These are phyloP conservation scores for Aspergillus neotritici DNA, from an alignment of 2,329 filamentous ascomycete species.

Conservation along the genomic window DNA sequence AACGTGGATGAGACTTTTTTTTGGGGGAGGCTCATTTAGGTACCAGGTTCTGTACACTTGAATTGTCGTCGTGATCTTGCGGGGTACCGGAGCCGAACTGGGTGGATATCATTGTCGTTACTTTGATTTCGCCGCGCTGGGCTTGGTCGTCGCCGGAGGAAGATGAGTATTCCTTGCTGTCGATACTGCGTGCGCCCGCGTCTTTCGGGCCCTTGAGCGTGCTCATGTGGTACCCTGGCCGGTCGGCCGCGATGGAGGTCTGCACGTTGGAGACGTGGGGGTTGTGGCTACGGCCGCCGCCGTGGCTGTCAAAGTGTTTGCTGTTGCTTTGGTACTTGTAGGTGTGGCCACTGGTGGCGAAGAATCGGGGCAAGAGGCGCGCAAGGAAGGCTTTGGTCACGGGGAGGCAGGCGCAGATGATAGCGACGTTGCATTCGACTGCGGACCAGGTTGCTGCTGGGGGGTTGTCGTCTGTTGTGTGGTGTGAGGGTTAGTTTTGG, in stretches of 20 bases:
- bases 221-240: constrained; percentile 13
- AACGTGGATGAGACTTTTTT: no score
- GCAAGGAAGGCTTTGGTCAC: constrained; percentile 25
- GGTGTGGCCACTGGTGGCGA: constrained; percentile 20
- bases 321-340: constrained; percentile 19
- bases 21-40: not conserved
- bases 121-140: constrained; percentile 19
- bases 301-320: constrained; percentile 4
- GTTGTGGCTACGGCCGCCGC: constrained; percentile 13
- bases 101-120: constrained; percentile 25
- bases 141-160: not conserved
- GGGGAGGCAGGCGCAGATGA: constrained; percentile 39
- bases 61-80: constrained; percentile 14
- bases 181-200: not conserved
- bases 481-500: not conserved
- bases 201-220: not conserved
- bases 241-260: constrained; percentile 18
- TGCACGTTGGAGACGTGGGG: constrained; percentile 15
- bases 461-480: constrained; percentile 26
- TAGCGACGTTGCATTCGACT: constrained; percentile 39
- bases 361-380: constrained; percentile 22
- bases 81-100: constrained; percentile 11
- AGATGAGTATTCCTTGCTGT: no score
- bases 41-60: constrained; percentile 22
- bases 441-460: constrained; percentile 41